Percentiles rank a stretch among this genome's conserved stretches.
Conservation (phyloP, 495 filamentous ascomycete genomes). For the Apodospora peruviana region DNA sequence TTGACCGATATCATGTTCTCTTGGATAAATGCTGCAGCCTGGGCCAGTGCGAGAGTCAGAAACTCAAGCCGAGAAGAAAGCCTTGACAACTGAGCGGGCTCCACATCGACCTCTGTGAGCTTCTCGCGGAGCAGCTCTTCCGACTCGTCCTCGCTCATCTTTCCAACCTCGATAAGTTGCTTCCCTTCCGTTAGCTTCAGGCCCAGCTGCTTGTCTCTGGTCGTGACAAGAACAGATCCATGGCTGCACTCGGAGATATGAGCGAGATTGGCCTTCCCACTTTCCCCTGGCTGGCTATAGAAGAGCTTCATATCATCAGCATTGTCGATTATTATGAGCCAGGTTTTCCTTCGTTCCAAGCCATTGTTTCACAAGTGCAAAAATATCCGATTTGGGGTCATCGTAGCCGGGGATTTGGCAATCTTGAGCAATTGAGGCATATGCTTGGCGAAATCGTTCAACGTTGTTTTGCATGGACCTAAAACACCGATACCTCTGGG, state of each 20-base stretch:
- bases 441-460: conserved; percentile 38
- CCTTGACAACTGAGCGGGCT: neutral
- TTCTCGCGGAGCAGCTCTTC: conserved; percentile 9
- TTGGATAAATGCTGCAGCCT: conserved; percentile 46
- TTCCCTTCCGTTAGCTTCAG: conserved; percentile 13
- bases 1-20: conserved; percentile 26
- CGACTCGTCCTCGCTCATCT: conserved; percentile 28
- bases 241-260: conserved; percentile 32
- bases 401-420: conserved; percentile 24
- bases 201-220: conserved; percentile 29
- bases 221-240: conserved; percentile 36
- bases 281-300: conserved; percentile 5
- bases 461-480: conserved; percentile 37
- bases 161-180: conserved; percentile 16
- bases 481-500: conserved; percentile 40
- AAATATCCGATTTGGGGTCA: conserved; percentile 25
- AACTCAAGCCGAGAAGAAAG: conserved; percentile 34
- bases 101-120: conserved; percentile 1
- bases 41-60: conserved; percentile 43
- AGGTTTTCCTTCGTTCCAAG: conserved; percentile 30
- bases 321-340: conserved; percentile 51
- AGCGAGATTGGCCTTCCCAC: conserved; percentile 2
- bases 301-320: conserved; percentile 43
- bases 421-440: conserved; percentile 33
- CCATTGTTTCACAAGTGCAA: conserved; percentile 33